A percentile compares a stretch with the other conserved stretches of the same genome.
These are phyloP conservation scores for Ettlia oleoabundans DNA, from an alignment of 139 green algal species.

Conservation along the genomic window DNA sequence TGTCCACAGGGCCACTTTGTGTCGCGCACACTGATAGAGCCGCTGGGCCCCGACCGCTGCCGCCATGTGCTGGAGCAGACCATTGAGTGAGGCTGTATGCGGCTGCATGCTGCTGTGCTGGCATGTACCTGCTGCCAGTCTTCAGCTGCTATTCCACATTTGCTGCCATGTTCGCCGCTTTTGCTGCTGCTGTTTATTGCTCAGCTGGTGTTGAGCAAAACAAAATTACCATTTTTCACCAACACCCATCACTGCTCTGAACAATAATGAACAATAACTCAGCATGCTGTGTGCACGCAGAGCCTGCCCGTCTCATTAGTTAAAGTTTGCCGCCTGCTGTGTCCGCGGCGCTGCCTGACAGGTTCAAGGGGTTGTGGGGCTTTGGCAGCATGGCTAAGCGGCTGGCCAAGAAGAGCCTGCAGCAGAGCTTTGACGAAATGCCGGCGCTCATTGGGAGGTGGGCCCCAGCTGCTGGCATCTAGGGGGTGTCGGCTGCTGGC, in stretches of 20 bases:
- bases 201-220: too few relatives aligned
- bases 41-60: background rate
- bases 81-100: constrained; percentile 11
- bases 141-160: too few relatives aligned
- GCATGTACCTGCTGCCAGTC: too few relatives aligned
- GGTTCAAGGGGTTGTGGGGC: constrained; percentile 11
- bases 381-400: constrained; percentile 7
- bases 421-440: constrained; percentile 25
- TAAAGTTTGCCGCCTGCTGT: background rate
- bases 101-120: too few relatives aligned
- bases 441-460: constrained; percentile 18
- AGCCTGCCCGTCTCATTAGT: background rate
- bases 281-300: background rate
- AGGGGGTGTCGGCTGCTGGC: too few relatives aligned
- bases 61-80: constrained; percentile 1
- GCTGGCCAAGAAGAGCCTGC: constrained; percentile 30
- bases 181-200: background rate
- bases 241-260: too few relatives aligned
- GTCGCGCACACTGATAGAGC: background rate
- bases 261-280: too few relatives aligned
- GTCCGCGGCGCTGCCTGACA: background rate
- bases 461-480: background rate
- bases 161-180: too few relatives aligned
- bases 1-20: constrained; percentile 11
- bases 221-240: too few relatives aligned